These are phyloP conservation scores for Celoporthe dispersa DNA, from an alignment of 2,329 filamentous ascomycete genomes.

Conservation along the genomic window DNA sequence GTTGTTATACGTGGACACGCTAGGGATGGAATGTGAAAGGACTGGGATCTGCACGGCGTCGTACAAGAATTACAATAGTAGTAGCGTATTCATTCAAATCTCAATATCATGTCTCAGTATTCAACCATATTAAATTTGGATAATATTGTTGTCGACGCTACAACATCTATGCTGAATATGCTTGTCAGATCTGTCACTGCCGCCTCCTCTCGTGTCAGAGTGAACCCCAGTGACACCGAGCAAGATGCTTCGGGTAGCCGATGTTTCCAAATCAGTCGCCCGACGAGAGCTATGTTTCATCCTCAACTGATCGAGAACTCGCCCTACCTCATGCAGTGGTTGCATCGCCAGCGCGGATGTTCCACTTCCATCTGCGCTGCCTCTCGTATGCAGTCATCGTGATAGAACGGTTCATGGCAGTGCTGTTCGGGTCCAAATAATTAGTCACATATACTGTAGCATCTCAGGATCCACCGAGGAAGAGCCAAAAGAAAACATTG, in stretches of 20 bases:
- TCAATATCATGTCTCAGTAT: no score
- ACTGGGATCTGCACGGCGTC: not conserved
- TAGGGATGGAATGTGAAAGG: not conserved
- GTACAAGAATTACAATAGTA: not conserved
- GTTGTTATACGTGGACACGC: not conserved
- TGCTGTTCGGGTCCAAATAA: constrained; percentile 38
- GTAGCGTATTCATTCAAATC: not conserved
- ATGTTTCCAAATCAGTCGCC: not conserved
- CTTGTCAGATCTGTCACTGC: not conserved
- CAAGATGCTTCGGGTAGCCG: not conserved
- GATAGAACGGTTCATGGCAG: constrained; percentile 52
- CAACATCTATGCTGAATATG: not conserved
- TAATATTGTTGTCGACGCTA: not conserved
- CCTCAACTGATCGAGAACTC: not conserved
- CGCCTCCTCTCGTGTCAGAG: not conserved
- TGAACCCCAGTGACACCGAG: not conserved
- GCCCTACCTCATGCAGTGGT: constrained; percentile 39
- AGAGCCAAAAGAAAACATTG: not conserved
- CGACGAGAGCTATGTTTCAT: not conserved
- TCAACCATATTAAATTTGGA: not conserved
- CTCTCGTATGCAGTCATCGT: constrained; percentile 50
- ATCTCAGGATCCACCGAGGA: not conserved
- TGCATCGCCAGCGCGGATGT: constrained; percentile 49
- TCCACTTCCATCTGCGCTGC: constrained; percentile 43
- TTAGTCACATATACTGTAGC: constrained; percentile 16